Conservation (phyloP, 495 filamentous ascomycete genomes). For the Penicillium robsamsonii region DNA sequence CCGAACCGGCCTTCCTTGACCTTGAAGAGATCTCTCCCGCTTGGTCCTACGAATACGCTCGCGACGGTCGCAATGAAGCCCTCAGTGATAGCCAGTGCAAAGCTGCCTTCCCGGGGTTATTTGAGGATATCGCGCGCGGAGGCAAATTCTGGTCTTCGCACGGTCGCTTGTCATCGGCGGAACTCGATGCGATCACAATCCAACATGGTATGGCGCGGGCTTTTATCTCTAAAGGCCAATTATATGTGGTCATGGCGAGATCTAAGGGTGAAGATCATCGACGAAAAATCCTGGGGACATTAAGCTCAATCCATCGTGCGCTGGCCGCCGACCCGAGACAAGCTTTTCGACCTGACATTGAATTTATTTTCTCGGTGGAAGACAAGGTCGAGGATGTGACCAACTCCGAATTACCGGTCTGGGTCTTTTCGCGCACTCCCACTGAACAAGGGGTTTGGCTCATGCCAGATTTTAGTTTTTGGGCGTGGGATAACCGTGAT, state of each 20-base stretch:
- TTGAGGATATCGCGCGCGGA: constrained; percentile 43
- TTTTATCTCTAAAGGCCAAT: constrained; percentile 33
- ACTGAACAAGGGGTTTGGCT: constrained; percentile 55
- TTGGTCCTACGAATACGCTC: constrained; percentile 37
- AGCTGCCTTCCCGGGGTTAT: constrained; percentile 47
- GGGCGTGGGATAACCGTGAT: constrained; percentile 64
- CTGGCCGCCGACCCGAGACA: constrained; percentile 42
- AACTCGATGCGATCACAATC: constrained; percentile 31
- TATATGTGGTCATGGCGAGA: constrained; percentile 39
- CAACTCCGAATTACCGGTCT: constrained; percentile 48
- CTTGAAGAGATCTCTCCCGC: constrained; percentile 15
- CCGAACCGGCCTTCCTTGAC: constrained; percentile 18
- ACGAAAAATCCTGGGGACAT: constrained; percentile 42
- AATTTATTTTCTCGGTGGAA: constrained; percentile 57
- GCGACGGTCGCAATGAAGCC: constrained; percentile 38
- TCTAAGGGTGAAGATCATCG: constrained; percentile 42
- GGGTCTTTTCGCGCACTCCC: constrained; percentile 48
- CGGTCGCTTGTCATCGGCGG: constrained; percentile 29
- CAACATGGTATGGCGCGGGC: constrained; percentile 38
- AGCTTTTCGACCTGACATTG: constrained; percentile 56
- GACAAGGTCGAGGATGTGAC: constrained; percentile 49
- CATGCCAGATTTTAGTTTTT: constrained; percentile 79
- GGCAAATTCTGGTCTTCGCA: constrained; percentile 31
- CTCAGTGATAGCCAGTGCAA: constrained; percentile 40
- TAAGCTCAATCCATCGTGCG: constrained; percentile 48